Conservation (phyloP, 1,284 basidiomycete genomes). For the Austroboletus niveus region DNA sequence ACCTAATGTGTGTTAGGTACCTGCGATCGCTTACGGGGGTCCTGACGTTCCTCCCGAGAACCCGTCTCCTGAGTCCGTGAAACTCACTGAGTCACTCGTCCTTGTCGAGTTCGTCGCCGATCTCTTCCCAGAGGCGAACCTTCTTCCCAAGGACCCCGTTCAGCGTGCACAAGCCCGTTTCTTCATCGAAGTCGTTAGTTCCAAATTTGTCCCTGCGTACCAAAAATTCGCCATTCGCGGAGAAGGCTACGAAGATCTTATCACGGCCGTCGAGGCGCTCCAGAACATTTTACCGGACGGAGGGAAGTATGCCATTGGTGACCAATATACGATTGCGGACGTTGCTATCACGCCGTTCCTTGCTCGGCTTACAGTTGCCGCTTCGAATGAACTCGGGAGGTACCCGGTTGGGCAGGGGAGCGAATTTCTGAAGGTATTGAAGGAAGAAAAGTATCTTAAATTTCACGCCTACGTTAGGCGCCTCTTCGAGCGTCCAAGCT, state of each 20-base stretch:
- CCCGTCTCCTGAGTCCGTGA: constrained; percentile 43
- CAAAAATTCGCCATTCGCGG: constrained; percentile 39
- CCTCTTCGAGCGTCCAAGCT: constrained; percentile 28
- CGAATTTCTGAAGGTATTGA: constrained; percentile 26
- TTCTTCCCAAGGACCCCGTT: constrained; percentile 45
- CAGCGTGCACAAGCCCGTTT: constrained; percentile 42
- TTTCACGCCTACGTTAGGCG: constrained; percentile 31
- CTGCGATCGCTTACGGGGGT: constrained; percentile 46
- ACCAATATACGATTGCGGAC: constrained; percentile 40
- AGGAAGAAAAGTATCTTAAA: constrained; percentile 26
- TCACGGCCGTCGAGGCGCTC: constrained; percentile 40
- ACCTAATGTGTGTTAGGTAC: constrained; percentile 32
- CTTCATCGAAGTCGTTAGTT: constrained; percentile 41
- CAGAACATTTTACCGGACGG: constrained; percentile 43
- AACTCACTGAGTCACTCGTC: constrained; percentile 46
- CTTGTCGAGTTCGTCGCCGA: constrained; percentile 47
- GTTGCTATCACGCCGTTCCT: constrained; percentile 36
- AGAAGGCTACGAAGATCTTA: constrained; percentile 40
- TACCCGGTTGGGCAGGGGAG: constrained; percentile 29
- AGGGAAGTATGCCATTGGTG: constrained; percentile 41
- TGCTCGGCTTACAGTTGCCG: constrained; percentile 24
- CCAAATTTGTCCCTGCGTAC: constrained; percentile 41
- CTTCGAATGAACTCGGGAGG: constrained; percentile 34
- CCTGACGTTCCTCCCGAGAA: constrained; percentile 38
- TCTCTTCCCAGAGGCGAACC: constrained; percentile 38